Evolutionary conservation across 352 stramenopile genomes (phyloP), one percentile per base, ranked within the genome.

Genomic region (Pythium monospermum): DNA sequence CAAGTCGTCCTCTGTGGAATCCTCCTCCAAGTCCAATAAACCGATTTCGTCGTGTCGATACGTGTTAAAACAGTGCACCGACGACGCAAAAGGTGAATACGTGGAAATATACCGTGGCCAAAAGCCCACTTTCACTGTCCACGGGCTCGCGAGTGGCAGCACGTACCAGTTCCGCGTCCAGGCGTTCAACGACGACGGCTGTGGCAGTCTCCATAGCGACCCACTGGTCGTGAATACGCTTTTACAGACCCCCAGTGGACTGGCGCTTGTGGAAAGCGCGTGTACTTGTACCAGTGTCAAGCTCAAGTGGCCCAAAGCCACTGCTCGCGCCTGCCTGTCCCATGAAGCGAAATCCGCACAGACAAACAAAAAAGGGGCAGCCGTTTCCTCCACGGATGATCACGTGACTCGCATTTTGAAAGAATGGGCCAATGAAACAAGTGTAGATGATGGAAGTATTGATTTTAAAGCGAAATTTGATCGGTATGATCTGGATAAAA

Each of bases 81-180:
- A 90, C 46, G 83, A 96, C 53, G 70, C 71, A 21, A 61, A 70
- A 21, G 82, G 84, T 22, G 73, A 90, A 49, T 96, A 94, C 39
- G 73, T 94, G 15, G 80, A 96, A 60, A 86, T 96, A 40, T 92
- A 95, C 52, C 68, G 77, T 18, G 85, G 83, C 38, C 59, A 71
- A 10, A 73, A 86, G 42, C 58, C 73, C 18, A 64, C 66, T 6
- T 91, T 90, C 33, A 77, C 85, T 5, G 71, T 96, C 0, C 78
- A 91, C 31, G 83, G 83, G 1, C 79, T 96, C 5, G 66, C 81
- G 18, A 87, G 83, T 16, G 84, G 77, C 18, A 83, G 66, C 15
- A 87, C 82, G n/a, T 96, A 95, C 67, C 83, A 94, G 52, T 96
- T 96, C 39, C 79, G 87, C 6, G 83, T 97, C 12, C 81, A 94